A percentile compares a stretch with the other conserved stretches of the same genome.
phyloP scores from a whole-genome alignment of 2,329 filamentous ascomycete species.

The Plenodomus tracheiphilus region DNA sequence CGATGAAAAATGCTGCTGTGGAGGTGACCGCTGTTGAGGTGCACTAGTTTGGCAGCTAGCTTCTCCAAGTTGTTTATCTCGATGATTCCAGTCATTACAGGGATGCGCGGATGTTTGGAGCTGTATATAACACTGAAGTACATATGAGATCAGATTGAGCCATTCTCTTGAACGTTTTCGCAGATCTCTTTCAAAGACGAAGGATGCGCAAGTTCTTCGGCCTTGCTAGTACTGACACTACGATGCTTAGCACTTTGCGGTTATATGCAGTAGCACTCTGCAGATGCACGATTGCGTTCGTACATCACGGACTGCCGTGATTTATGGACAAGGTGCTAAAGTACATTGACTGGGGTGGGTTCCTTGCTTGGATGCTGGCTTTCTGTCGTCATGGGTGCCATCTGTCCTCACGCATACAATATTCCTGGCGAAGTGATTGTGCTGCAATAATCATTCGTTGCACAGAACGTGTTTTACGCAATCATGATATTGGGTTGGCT shows the following conservation, averaged over 20 bases:
- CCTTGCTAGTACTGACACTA: not conserved
- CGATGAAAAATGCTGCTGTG: not conserved
- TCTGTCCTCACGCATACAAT: not conserved
- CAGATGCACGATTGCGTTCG: not conserved
- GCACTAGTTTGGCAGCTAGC: not conserved
- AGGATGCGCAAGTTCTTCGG: no score
- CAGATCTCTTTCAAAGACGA: no score
- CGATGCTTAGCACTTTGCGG: not conserved
- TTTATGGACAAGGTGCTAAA: not conserved
- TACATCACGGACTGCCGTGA: not conserved
- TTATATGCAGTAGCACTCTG: not conserved
- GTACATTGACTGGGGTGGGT: not conserved
- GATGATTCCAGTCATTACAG: not conserved
- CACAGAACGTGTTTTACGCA: not conserved
- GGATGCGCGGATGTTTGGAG: not conserved
- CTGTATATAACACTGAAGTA: not conserved
- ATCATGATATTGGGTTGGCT: not conserved
- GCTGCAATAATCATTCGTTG: not conserved
- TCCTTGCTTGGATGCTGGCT: not conserved
- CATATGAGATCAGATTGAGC: not conserved
- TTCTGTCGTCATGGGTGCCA: not conserved
- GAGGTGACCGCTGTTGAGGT: slow-evolving; percentile 7
- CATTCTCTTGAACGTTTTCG: no score
- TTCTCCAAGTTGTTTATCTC: not conserved
- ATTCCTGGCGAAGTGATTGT: not conserved